Evolutionary conservation across 495 filamentous ascomycete genomes (phyloP).

Genomic region (Margaritispora aquatica): DNA sequence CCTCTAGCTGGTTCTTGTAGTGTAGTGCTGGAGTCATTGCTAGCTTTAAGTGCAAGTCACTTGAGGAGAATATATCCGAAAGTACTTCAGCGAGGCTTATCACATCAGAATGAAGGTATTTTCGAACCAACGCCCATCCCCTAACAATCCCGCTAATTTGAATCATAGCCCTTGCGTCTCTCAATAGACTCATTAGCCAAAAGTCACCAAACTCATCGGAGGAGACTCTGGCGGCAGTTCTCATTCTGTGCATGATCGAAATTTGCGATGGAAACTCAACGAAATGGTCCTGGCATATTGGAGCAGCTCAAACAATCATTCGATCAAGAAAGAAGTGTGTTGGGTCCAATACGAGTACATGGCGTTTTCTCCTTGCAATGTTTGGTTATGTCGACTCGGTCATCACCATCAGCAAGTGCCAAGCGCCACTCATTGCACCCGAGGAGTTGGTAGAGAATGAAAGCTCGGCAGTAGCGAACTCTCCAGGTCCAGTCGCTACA

Average conservation of each 20-base stretch:
- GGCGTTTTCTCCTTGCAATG: neutral
- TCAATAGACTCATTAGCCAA: neutral
- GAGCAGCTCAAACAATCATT: neutral
- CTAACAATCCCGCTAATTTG: neutral
- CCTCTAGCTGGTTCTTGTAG: neutral
- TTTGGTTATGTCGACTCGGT: neutral
- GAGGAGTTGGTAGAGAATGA: neutral
- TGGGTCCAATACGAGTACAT: neutral
- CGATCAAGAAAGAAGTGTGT: neutral
- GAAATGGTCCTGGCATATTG: neutral
- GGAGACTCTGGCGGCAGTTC: neutral
- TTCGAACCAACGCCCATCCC: neutral
- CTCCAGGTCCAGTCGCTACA: neutral
- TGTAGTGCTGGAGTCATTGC: neutral
- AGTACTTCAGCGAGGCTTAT: neutral
- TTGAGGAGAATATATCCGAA: neutral
- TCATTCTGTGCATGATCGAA: neutral
- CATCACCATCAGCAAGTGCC: neutral
- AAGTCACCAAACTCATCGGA: neutral
- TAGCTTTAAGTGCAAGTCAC: neutral
- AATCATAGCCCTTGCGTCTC: neutral
- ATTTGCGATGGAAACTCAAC: neutral
- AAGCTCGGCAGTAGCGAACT: neutral
- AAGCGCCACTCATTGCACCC: neutral
- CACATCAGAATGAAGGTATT: neutral